Conservation (phyloP, 1,284 basidiomycete species). For the Austropuccinia psidii region DNA sequence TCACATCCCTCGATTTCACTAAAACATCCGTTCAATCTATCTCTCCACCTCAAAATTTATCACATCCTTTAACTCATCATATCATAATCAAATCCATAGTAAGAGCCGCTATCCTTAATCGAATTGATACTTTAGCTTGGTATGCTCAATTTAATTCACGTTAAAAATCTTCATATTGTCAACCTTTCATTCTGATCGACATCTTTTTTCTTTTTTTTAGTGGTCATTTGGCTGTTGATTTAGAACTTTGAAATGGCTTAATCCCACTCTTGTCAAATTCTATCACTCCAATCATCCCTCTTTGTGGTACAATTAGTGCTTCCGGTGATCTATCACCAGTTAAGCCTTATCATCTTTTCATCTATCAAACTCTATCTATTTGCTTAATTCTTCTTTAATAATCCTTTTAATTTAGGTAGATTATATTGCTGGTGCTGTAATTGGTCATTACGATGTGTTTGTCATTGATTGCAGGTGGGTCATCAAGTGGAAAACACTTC, state of each 20-base stretch:
- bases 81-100: slow-evolving; percentile 81
- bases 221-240: slow-evolving; percentile 77
- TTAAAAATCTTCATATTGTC: neutral
- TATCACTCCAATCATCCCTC: slow-evolving; percentile 72
- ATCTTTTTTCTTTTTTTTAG: neutral
- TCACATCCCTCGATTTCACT: slow-evolving; percentile 53
- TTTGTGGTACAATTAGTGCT: slow-evolving; percentile 71
- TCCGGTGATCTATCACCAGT: slow-evolving; percentile 55
- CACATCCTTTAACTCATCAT: slow-evolving; percentile 52
- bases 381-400: slow-evolving; percentile 43
- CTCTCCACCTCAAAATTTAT: neutral
- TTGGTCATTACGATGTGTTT: slow-evolving; percentile 67
- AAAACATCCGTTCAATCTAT: slow-evolving; percentile 41
- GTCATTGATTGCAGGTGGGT: slow-evolving; percentile 56
- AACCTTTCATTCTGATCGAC: neutral
- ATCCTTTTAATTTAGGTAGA: slow-evolving; percentile 63
- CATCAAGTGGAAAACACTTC: too few relatives aligned
- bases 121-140: slow-evolving; percentile 74
- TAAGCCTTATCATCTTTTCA: slow-evolving; percentile 24
- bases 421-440: slow-evolving; percentile 70
- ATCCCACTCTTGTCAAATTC: slow-evolving; percentile 62
- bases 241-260: slow-evolving; percentile 72
- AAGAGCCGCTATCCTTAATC: slow-evolving; percentile 75
- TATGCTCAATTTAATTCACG: neutral
- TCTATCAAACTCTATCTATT: slow-evolving; percentile 20